phyloP scores from a whole-genome alignment of 148 eudicot genomes.

The Limonium bicolor region DNA sequence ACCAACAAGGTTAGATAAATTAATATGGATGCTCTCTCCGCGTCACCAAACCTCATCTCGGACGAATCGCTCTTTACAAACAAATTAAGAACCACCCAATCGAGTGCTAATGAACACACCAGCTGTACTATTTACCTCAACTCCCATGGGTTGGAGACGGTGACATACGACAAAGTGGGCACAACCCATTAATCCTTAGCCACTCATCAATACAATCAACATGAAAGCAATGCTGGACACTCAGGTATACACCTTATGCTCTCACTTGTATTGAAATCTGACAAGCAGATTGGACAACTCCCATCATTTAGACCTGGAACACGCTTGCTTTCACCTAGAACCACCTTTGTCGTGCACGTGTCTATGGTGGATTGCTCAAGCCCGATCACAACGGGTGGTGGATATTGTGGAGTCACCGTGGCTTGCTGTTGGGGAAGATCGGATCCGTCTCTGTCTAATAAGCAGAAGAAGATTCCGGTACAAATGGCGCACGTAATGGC shows the following conservation, averaged over 20 bases:
- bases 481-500: slow-evolving; percentile 21
- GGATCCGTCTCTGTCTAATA: slow-evolving; percentile 11
- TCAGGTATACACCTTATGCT: slow-evolving; percentile 57
- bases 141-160: no score
- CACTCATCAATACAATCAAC: slow-evolving; percentile 80
- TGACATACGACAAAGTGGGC: slow-evolving; percentile 68
- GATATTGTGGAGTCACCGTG: slow-evolving; percentile 13
- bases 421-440: slow-evolving; percentile 2
- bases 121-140: no score
- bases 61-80: no score
- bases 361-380: slow-evolving; percentile 74
- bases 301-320: slow-evolving; percentile 52
- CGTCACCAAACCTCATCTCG: no score
- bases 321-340: slow-evolving; percentile 65
- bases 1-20: no score
- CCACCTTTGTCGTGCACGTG: slow-evolving; percentile 52
- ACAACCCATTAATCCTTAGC: slow-evolving; percentile 42
- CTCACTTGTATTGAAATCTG: slow-evolving; percentile 50
- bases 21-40: no score
- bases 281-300: slow-evolving; percentile 69
- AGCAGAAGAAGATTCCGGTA: slow-evolving; percentile 22
- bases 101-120: no score
- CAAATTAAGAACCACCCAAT: no score
- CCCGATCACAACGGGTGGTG: slow-evolving; percentile 17
- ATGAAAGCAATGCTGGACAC: slow-evolving; percentile 80